phyloP scores from a whole-genome alignment of 2,329 filamentous ascomycete genomes.

The Fusarium incarnatum region DNA sequence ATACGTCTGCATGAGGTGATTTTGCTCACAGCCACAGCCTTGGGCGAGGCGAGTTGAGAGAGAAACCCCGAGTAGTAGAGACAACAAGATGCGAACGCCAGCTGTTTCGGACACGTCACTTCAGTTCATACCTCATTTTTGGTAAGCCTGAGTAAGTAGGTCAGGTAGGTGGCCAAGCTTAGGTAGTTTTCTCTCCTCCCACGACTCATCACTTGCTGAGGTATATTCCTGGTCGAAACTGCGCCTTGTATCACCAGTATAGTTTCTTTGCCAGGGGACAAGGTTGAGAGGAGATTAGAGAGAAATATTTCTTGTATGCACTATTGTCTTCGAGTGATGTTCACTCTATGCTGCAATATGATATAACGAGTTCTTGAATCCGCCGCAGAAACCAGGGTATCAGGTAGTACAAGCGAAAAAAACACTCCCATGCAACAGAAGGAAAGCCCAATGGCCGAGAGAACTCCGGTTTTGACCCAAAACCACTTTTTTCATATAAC shows the following conservation, averaged over 20 bases:
- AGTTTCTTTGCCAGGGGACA: not conserved
- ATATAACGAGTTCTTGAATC: constrained; percentile 12
- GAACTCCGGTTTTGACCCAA: constrained; percentile 26
- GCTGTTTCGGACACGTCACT: constrained; percentile 19
- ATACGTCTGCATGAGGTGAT: constrained; percentile 28
- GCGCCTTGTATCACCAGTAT: not conserved
- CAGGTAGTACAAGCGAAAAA: constrained; percentile 25
- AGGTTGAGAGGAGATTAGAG: not conserved
- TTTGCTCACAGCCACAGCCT: constrained; percentile 9
- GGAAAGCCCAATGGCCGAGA: constrained; percentile 21
- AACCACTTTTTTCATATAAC: constrained; percentile 11
- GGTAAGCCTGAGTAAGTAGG: not conserved
- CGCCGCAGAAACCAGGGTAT: constrained; percentile 33
- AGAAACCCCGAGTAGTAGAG: not conserved
- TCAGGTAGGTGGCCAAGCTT: not conserved
- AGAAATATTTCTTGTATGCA: not conserved
- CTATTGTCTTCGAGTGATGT: constrained; percentile 19
- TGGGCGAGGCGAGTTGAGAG: not conserved
- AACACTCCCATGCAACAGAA: constrained; percentile 12
- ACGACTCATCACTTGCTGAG: constrained; percentile 18
- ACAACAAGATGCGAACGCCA: not conserved
- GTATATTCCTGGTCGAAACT: not conserved
- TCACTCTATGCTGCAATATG: constrained; percentile 17
- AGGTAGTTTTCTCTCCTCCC: constrained; percentile 17
- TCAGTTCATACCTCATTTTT: constrained; percentile 2